Percentiles rank a stretch among this genome's conserved stretches.
Conservation (phyloP, 495 filamentous ascomycete genomes). For the Xylaria acuta region DNA sequence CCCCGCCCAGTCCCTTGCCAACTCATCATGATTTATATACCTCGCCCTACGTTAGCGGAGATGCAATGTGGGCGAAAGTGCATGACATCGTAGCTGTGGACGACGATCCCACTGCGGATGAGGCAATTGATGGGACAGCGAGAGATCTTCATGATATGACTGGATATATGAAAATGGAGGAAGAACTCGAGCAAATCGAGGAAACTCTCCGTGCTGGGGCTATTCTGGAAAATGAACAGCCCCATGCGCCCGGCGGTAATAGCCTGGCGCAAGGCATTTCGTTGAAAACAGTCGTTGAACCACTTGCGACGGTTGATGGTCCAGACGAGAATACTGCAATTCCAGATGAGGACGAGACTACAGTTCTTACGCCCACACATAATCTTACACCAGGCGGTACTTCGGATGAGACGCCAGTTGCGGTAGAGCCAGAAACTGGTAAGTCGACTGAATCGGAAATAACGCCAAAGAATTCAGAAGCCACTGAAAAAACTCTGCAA, state of each 20-base stretch:
- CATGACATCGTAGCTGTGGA: conserved; percentile 35
- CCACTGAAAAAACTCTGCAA: not conserved
- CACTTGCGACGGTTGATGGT: conserved; percentile 16
- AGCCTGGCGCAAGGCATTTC: conserved; percentile 27
- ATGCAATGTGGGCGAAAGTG: conserved; percentile 34
- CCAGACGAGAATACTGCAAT: conserved; percentile 24
- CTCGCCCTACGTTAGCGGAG: conserved; percentile 29
- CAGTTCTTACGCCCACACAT: conserved; percentile 19
- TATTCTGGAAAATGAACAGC: conserved; percentile 27
- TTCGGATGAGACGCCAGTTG: conserved; percentile 2
- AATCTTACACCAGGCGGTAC: not conserved
- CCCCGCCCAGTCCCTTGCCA: conserved; percentile 52
- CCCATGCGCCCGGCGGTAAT: conserved; percentile 32
- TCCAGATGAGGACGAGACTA: conserved; percentile 20
- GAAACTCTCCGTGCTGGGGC: conserved; percentile 10
- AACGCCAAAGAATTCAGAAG: not conserved
- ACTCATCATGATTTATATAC: conserved; percentile 44
- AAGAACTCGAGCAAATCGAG: conserved; percentile 34
- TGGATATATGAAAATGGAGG: conserved; percentile 26
- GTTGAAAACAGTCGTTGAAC: conserved; percentile 21
- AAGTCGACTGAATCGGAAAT: not conserved
- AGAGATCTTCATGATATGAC: conserved; percentile 27
- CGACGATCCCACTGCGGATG: conserved; percentile 27
- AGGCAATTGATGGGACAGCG: conserved; percentile 31
- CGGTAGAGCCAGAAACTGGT: conserved; percentile 7